Base-by-base conservation (phyloP, 2,329 filamentous ascomycete species). In the Phaeosphaeria sp. region DNA sequence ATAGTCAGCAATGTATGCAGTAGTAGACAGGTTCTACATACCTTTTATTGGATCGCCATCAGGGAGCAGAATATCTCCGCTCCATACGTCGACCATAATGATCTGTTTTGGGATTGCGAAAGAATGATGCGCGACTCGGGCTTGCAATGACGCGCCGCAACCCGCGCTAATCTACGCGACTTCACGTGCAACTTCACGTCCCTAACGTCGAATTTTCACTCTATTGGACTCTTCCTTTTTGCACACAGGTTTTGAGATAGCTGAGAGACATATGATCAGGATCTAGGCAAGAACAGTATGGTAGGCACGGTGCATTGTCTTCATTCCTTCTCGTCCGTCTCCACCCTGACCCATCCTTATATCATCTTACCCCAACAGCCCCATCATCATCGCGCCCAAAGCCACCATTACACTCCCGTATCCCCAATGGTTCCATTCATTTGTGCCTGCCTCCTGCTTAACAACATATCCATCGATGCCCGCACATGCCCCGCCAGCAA, bases 401-500 rank as follows among this genome's bases (percentile, higher is more conserved):
- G 78, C 77, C 23, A 77, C 79, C 59, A 68, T 64, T 27, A 66
- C 58, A 54, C 43, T 50, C 49, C 67, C 67, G 76, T 83, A 83
- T 0, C 79, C 76, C 81, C 81, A 85, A 68, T 85, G 82, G 62
- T 75, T 78, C 81, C 79, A 82, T 64, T 83, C 72, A 2, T 79
- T 79, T 15, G 72, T 67, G 1, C 80, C 81, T 51, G 76, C 68
- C 15, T 65, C 53, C 0, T 52, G 27, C 5, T 60, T 22, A 52
- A 81, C 82, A 2, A 83, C 74, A 22, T 58, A 59, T 0, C 83
- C 82, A 76, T 85, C 83, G 1, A 75, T 79, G 47, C 77, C 69
- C 2, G 81, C 82, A 23, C 82, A 78, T 2, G 55, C 71, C 41
- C 78, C 77, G 15, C 70, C 76, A 1, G 77, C 76, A 22, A 84